Evolutionary conservation across 2,329 filamentous ascomycete species (phyloP).

Genomic region (Colletotrichum sp.): DNA sequence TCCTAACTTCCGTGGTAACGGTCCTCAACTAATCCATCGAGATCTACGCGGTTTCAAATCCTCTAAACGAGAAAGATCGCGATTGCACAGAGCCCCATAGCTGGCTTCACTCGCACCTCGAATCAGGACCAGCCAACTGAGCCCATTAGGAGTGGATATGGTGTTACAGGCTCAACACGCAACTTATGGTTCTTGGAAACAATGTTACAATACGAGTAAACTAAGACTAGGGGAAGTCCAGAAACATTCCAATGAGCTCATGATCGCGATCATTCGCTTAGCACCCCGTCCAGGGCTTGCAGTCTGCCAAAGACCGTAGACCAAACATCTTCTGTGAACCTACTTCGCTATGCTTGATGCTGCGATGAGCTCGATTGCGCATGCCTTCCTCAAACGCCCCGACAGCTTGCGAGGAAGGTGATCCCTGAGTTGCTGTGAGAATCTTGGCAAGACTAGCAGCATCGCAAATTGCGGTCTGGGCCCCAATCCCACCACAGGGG

Average conservation of each 20-base stretch:
- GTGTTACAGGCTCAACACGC: neutral
- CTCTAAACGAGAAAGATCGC: neutral
- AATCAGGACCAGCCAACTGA: neutral
- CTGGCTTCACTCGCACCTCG: neutral
- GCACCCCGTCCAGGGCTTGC: neutral
- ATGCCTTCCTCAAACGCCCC: neutral
- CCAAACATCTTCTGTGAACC: constrained; percentile 9
- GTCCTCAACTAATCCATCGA: neutral
- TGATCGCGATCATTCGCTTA: neutral
- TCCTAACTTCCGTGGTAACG: neutral
- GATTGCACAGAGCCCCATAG: neutral
- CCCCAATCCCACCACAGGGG: constrained; percentile 58
- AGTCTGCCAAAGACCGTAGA: neutral
- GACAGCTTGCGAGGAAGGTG: neutral
- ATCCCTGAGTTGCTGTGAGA: neutral
- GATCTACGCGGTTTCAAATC: neutral
- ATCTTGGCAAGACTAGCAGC: neutral
- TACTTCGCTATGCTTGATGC: neutral
- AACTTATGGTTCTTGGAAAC: neutral
- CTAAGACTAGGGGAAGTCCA: neutral
- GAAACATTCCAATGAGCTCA: neutral
- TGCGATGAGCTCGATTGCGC: neutral
- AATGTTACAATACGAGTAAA: neutral
- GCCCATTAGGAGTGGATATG: neutral
- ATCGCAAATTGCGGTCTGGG: neutral